Evolutionary conservation across 2,329 filamentous ascomycete species (phyloP).

Genomic region (Apiospora arundinis): DNA sequence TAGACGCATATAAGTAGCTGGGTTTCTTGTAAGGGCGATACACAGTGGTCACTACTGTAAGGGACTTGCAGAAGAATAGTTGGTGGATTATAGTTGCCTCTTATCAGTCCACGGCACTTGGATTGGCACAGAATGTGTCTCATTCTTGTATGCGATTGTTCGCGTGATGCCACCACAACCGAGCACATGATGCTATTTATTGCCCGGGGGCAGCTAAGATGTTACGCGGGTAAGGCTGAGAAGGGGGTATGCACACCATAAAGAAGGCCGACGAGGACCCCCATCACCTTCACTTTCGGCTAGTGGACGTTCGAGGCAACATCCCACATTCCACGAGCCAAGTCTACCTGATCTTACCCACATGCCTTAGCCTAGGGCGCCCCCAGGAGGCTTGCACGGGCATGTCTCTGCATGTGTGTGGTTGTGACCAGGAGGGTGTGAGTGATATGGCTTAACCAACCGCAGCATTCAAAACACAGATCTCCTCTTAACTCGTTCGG

Average conservation of each 20-base stretch:
- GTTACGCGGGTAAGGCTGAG: constrained; percentile 14
- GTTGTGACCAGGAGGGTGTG: constrained; percentile 6
- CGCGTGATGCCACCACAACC: neutral
- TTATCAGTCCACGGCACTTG: neutral
- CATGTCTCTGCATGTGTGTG: neutral
- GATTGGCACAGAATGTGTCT: neutral
- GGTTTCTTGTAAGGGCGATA: neutral
- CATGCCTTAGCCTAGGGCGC: neutral
- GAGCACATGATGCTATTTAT: constrained; percentile 15
- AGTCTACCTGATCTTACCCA: neutral
- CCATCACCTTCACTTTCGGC: neutral
- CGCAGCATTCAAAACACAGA: neutral
- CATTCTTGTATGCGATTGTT: neutral
- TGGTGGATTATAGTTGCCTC: neutral
- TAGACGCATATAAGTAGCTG: neutral
- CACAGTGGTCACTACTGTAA: neutral
- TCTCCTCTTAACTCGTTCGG: neutral
- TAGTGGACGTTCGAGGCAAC: neutral
- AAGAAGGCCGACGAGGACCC: no score
- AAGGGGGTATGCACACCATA: neutral
- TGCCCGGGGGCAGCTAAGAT: neutral
- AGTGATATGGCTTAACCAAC: constrained; percentile 3
- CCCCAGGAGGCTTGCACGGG: neutral
- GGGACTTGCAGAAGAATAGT: neutral
- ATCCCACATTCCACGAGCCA: constrained; percentile 14